Base-by-base conservation (phyloP, 2,329 filamentous ascomycete genomes). In the Penicillium sp. region DNA sequence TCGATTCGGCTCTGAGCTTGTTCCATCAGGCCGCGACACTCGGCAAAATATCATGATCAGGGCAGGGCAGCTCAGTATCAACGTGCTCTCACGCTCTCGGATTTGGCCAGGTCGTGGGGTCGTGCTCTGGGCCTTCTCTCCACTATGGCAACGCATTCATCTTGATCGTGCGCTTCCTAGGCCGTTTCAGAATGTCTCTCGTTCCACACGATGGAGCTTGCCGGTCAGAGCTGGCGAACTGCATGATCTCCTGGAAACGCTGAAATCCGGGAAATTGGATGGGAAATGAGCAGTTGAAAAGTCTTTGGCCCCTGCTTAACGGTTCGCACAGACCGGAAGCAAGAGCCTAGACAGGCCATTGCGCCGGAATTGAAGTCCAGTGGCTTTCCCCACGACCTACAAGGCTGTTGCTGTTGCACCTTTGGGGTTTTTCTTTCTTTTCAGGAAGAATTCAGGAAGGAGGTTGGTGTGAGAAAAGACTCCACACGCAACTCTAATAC, bases 151-250 rank as follows among this genome's bases (percentile, higher is more conserved):
- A 11, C 12, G 8, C 11, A 9, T 37, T n/a, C 27, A 26, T n/a
- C 9, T 31, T 51, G 54, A 54, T 51, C 42, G 31, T 29, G 51
- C 14, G 29, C 56, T 45, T 56, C 47, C 33, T 31, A 44, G 51
- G 14, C 40, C 37, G 53, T 60, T 60, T 60, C 55, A 56, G 50
- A 60, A 58, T 56, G 55, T 60, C 53, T 60, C 52, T 33, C 43
- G 35, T 15, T 25, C 51, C 35, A 20, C 18, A 29, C 54, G 54
- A 53, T 26, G 40, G 49, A 54, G 45, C 40, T 29, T 23, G 42
- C 12, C 23, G 25, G 31, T 37, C 40, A 25, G 31, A 22, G 23
- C 44, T 45, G 45, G 25, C 27, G 15, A 25, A 9, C 8, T 23
- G 26, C 20, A 9, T 31, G 29, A 49, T 15, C 18, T 49, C 20